These are phyloP conservation scores for Blastobotrys aristatus DNA, from an alignment of 1,139 yeast genomes.

Conservation along the genomic window DNA sequence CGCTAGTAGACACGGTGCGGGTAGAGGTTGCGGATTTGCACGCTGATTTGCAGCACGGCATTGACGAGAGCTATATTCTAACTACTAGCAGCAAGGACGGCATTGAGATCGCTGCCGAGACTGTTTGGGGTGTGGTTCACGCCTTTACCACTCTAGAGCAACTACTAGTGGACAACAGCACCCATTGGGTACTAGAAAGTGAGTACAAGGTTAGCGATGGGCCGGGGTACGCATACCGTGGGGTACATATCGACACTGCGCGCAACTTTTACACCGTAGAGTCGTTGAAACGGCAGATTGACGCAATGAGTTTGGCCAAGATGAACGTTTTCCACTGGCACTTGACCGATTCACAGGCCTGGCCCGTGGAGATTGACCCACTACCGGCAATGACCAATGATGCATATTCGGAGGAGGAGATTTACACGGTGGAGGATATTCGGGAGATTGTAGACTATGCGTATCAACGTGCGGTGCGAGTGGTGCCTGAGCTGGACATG, in stretches of 20 bases:
- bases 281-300: constrained; percentile 39
- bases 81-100: constrained; percentile 12
- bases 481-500: constrained; percentile 46
- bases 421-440: constrained; percentile 38
- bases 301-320: constrained; percentile 42
- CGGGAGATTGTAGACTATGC: constrained; percentile 38
- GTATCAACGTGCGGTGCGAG: constrained; percentile 40
- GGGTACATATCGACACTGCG: constrained; percentile 43
- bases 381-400: constrained; percentile 44
- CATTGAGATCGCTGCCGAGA: constrained; percentile 33
- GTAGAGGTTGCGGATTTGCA: constrained; percentile 27
- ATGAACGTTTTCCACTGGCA: constrained; percentile 48
- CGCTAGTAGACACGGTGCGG: constrained; percentile 6
- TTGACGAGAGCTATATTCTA: constrained; percentile 42
- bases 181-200: constrained; percentile 8
- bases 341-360: constrained; percentile 43
- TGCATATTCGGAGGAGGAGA: constrained; percentile 41
- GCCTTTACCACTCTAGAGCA: constrained; percentile 46
- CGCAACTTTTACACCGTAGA: constrained; percentile 39
- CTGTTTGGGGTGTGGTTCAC: constrained; percentile 46
- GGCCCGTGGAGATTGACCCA: constrained; percentile 41
- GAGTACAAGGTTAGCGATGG: constrained; percentile 33
- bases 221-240: constrained; percentile 44
- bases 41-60: constrained; percentile 40
- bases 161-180: constrained; percentile 26